Conservation (phyloP, 768 basidiomycete genomes). For the Pleurotus platypus region DNA sequence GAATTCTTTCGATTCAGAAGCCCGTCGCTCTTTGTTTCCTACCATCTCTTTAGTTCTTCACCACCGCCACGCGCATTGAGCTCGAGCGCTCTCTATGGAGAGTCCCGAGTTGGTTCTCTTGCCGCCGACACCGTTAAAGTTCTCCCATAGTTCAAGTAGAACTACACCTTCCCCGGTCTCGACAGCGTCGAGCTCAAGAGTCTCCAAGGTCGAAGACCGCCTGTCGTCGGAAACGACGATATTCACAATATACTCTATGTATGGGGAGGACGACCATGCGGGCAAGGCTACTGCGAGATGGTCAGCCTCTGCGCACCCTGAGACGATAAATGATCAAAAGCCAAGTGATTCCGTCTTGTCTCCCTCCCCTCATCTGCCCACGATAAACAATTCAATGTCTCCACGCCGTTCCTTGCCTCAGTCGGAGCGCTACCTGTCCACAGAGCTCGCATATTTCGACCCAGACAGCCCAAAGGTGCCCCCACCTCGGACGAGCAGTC, state of each 20-base stretch:
- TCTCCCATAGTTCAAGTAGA: not conserved
- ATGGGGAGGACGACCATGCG: constrained; percentile 49
- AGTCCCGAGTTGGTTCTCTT: constrained; percentile 4
- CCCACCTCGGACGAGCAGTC: constrained; percentile 14
- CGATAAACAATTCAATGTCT: not conserved
- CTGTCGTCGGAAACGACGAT: constrained; percentile 72
- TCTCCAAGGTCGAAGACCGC: constrained; percentile 39
- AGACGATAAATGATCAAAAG: constrained; percentile 1
- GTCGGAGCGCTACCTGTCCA: not conserved
- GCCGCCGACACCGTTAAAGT: constrained; percentile 1
- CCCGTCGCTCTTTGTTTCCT: constrained; percentile 4
- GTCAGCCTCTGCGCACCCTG: constrained; percentile 6
- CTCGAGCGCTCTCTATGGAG: constrained; percentile 4
- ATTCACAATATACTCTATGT: constrained; percentile 86
- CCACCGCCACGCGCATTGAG: constrained; percentile 1
- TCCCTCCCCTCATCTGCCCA: not conserved
- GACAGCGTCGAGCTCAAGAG: constrained; percentile 16
- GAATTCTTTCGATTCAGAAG: constrained; percentile 5
- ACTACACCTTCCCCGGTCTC: constrained; percentile 1
- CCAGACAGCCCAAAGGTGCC: constrained; percentile 14
- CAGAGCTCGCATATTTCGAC: constrained; percentile 4
- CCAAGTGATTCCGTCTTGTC: constrained; percentile 4
- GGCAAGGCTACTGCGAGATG: constrained; percentile 12
- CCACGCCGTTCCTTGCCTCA: not conserved
- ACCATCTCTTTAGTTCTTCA: not conserved